Base-by-base conservation (phyloP, 495 filamentous ascomycete species). In the Hyaloscypha variabilis region DNA sequence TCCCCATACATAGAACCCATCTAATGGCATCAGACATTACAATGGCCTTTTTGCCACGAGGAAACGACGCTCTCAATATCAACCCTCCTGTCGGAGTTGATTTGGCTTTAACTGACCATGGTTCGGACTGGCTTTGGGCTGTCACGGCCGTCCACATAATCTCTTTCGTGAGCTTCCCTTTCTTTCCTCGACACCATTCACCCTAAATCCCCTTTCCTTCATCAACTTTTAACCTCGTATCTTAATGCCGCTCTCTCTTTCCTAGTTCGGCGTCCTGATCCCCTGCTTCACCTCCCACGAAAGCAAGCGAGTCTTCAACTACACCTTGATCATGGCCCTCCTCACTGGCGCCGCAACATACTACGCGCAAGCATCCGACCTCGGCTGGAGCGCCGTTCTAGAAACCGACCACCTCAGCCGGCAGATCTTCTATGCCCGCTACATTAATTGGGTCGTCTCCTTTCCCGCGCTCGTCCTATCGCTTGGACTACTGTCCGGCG, bases 181-280 rank as follows among this genome's bases (percentile, higher is more conserved):
- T 3, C 8, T 42, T 59, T 42, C 3, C 6, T 42, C 8, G 13
- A 6, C 8, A 42, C 2, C 8, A 14, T 53, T 69, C 52, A 30
- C 83, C 29, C 72, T 75, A 34, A 34, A 11, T 31, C 73, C 78
- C 59, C 60, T 67, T 25, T 23, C 31, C 28, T 46, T 70, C 17
- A 71, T 76, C 52, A 36, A 72, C 55, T n/a, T n/a, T 31, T 25
- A 23, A 55, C 2, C n/a, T 34, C 74, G 50, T 78, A 77, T 68
- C 57, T 71, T 2, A 57, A 57, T 19, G 14, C 39, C 31, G 5
- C 17, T 57, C 52, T 25, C 52, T 26, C 26, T 21, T 57, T 30
- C 1, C 3, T 14, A 57, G 54, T 29, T 57, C 19, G 89, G 86
- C 36, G 83, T 86, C n/a, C 76, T 88, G 8, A 19, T 42, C 13